Evolutionary conservation across 2,329 filamentous ascomycete species (phyloP).

Genomic region (Penicillium sp.): DNA sequence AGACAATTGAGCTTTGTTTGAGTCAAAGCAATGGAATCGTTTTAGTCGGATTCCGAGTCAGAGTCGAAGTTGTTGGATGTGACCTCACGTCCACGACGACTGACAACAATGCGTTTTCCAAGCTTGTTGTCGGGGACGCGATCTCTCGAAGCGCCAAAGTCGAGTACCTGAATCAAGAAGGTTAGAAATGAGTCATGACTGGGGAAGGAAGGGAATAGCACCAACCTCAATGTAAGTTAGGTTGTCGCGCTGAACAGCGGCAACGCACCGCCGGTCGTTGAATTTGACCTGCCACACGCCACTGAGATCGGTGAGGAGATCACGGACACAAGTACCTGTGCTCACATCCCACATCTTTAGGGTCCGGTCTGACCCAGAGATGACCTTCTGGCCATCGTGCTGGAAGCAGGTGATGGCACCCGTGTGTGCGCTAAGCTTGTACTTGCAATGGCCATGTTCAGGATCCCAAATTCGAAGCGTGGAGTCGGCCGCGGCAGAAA

Average conservation of each 20-base stretch:
- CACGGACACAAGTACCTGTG: conserved; percentile 85
- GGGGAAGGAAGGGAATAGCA: conserved; percentile 14
- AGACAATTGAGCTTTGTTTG: background rate
- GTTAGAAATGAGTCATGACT: conserved; percentile 5
- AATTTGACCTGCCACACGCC: conserved; percentile 99
- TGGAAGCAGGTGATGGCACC: conserved; percentile 98
- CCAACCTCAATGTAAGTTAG: conserved; percentile 93
- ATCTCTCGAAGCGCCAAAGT: conserved; percentile 91
- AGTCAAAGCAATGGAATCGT: conserved; percentile 1
- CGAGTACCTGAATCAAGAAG: conserved; percentile 66
- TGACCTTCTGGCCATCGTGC: conserved; percentile 93
- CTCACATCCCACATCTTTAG: conserved; percentile 98
- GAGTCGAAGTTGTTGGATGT: conserved; percentile 28
- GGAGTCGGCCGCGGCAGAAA: conserved; percentile 91
- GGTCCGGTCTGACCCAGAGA: conserved; percentile 89
- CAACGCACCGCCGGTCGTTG: conserved; percentile 89
- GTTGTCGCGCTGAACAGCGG: conserved; percentile 86
- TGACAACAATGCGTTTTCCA: conserved; percentile 63
- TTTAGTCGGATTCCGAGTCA: conserved; percentile 28
- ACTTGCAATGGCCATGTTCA: conserved; percentile 82
- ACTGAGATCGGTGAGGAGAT: conserved; percentile 84
- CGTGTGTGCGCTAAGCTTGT: conserved; percentile 84
- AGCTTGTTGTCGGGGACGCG: conserved; percentile 71
- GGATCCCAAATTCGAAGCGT: conserved; percentile 97
- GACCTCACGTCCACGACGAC: conserved; percentile 38